These are phyloP conservation scores for Byssoonygena ceratinophila DNA, from an alignment of 2,329 filamentous ascomycete genomes.

Conservation along the genomic window DNA sequence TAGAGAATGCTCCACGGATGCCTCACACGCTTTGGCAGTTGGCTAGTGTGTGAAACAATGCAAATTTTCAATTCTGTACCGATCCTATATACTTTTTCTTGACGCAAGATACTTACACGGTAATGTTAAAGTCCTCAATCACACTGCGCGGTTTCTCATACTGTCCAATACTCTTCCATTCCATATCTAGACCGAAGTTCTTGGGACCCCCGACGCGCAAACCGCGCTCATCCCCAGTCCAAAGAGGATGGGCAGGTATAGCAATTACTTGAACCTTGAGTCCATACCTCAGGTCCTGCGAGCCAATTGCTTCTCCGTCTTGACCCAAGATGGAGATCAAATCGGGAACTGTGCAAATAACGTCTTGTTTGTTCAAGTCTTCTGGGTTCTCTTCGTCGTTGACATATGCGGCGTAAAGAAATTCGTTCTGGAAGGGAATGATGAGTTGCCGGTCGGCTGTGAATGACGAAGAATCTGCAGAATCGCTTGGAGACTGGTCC, in stretches of 20 bases:
- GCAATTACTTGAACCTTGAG: conserved; percentile 43
- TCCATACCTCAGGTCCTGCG: conserved; percentile 44
- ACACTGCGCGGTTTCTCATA: conserved; percentile 22
- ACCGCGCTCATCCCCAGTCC: conserved; percentile 34
- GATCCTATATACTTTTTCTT: background rate
- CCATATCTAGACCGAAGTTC: conserved; percentile 27
- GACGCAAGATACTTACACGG: background rate
- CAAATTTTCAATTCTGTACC: too few species aligned
- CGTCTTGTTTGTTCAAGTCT: conserved; percentile 14
- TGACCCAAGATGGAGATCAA: conserved; percentile 32
- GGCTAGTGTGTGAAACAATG: too few species aligned
- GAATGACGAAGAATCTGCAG: background rate
- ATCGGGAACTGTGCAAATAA: conserved; percentile 28
- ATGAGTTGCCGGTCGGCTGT: conserved; percentile 16
- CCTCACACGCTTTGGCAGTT: too few species aligned
- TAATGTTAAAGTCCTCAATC: conserved; percentile 21
- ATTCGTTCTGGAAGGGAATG: conserved; percentile 26
- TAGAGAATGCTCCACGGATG: too few species aligned
- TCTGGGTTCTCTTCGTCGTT: conserved; percentile 12
- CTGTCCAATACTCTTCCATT: conserved; percentile 20
- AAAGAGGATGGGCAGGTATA: conserved; percentile 42
- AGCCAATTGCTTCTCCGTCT: conserved; percentile 43
- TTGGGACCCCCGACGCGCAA: conserved; percentile 34
- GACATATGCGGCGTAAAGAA: conserved; percentile 21
- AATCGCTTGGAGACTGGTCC: conserved; percentile 9